phyloP scores from a whole-genome alignment of 1,284 basidiomycete genomes.

The Sporisorium reilianum region DNA sequence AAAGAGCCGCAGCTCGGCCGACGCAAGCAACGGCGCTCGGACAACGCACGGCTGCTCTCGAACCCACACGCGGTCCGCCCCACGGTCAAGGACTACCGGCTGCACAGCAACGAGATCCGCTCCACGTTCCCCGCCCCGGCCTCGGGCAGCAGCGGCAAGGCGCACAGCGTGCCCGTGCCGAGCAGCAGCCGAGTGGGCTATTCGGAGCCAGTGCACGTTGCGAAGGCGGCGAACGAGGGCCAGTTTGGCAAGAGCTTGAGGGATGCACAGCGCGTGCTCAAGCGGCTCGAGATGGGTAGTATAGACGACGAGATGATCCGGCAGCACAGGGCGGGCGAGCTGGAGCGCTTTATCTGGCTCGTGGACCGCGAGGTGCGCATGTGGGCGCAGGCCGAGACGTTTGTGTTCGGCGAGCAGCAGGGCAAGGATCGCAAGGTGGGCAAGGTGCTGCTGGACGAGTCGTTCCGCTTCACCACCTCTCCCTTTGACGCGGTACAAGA shows the following conservation, averaged over 20 bases:
- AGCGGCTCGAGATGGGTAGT: conserved; percentile 30
- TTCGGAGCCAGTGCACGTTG: conserved; percentile 31
- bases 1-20: conserved; percentile 26
- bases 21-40: conserved; percentile 45
- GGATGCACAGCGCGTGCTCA: conserved; percentile 57
- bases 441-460: conserved; percentile 14
- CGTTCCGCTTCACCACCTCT: conserved; percentile 20
- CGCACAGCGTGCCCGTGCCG: conserved; percentile 19
- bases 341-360: conserved; percentile 52
- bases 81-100: conserved; percentile 44
- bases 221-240: conserved; percentile 40
- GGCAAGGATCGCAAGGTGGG: conserved; percentile 19
- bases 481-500: conserved; percentile 1
- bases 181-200: conserved; percentile 6
- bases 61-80: conserved; percentile 58
- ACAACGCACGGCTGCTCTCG: conserved; percentile 51
- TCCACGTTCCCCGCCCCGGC: conserved; percentile 55
- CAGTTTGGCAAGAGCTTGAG: conserved; percentile 53
- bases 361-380: conserved; percentile 45
- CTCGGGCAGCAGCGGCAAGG: conserved; percentile 2
- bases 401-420: conserved; percentile 11
- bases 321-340: conserved; percentile 21
- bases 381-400: conserved; percentile 47
- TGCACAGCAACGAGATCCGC: conserved; percentile 49
- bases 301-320: conserved; percentile 22